Conservation (phyloP, 2,329 filamentous ascomycete genomes). For the Pyricularia sp. region DNA sequence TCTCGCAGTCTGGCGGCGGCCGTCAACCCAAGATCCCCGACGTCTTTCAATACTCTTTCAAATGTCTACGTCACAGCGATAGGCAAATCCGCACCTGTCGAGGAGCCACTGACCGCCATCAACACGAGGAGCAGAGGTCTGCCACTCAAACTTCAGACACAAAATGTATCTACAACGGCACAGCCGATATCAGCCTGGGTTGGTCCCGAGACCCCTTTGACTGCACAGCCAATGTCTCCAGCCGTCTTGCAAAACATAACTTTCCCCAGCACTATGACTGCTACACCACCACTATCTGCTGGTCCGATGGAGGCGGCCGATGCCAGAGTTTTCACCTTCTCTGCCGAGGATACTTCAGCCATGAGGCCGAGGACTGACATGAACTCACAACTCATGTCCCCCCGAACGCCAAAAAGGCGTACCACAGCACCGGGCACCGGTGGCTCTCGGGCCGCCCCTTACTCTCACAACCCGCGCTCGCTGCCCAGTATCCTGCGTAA, state of each 20-base stretch:
- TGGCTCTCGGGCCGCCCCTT: slow-evolving; percentile 30
- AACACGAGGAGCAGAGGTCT: slow-evolving; percentile 22
- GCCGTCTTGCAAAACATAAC: slow-evolving; percentile 31
- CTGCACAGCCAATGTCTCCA: slow-evolving; percentile 40
- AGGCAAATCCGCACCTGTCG: slow-evolving; percentile 41
- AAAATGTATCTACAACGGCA: slow-evolving; percentile 18
- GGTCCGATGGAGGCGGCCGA: slow-evolving; percentile 33
- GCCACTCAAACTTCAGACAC: slow-evolving; percentile 27
- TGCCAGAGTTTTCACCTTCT: slow-evolving; percentile 36
- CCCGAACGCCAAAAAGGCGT: slow-evolving; percentile 27
- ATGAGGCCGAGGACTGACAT: neutral
- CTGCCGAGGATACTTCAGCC: slow-evolving; percentile 10
- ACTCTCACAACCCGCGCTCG: slow-evolving; percentile 42
- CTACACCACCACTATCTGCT: slow-evolving; percentile 49
- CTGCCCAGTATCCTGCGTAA: slow-evolving; percentile 58
- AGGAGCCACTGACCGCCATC: slow-evolving; percentile 40
- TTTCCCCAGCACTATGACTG: slow-evolving; percentile 48
- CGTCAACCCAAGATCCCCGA: slow-evolving; percentile 49
- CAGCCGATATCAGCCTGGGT: slow-evolving; percentile 23
- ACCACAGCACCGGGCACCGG: slow-evolving; percentile 21
- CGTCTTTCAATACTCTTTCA: slow-evolving; percentile 56
- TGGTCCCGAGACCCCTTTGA: slow-evolving; percentile 42
- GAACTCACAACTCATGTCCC: slow-evolving; percentile 17
- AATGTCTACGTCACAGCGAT: slow-evolving; percentile 57
- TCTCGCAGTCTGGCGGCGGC: slow-evolving; percentile 34